Conservation (phyloP, 2,329 filamentous ascomycete species). For the Neoscytalidium dimidiatum region DNA sequence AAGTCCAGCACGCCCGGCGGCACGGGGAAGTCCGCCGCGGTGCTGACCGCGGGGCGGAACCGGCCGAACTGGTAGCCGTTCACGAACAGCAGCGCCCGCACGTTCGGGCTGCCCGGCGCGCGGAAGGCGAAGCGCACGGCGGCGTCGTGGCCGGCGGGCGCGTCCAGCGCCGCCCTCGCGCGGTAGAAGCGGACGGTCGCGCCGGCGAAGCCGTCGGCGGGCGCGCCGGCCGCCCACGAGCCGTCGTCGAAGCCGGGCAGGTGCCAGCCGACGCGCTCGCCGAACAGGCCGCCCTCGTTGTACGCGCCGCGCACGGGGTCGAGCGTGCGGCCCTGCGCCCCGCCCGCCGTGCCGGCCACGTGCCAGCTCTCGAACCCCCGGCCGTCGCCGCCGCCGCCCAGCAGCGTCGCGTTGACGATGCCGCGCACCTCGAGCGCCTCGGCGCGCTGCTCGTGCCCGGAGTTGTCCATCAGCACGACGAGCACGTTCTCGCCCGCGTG, state of each 20-base stretch:
- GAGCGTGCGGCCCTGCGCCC: constrained; percentile 55
- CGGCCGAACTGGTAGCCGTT: constrained; percentile 67
- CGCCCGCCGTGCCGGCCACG: constrained; percentile 50
- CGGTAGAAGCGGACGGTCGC: constrained; percentile 60
- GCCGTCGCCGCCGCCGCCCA: constrained; percentile 23
- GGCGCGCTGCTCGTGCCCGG: constrained; percentile 58
- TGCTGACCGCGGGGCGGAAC: constrained; percentile 61
- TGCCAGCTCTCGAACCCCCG: constrained; percentile 49
- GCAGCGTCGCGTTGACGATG: constrained; percentile 55
- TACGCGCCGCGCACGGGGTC: constrained; percentile 58
- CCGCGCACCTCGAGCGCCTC: constrained; percentile 53
- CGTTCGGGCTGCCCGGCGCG: constrained; percentile 45
- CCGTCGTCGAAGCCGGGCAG: constrained; percentile 57
- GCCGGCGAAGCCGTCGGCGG: constrained; percentile 45
- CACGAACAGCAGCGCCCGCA: constrained; percentile 60
- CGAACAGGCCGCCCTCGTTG: constrained; percentile 61
- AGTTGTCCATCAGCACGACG: constrained; percentile 60
- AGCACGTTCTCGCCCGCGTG: constrained; percentile 49
- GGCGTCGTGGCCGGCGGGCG: constrained; percentile 56
- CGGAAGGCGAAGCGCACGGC: constrained; percentile 58
- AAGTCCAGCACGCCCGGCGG: constrained; percentile 62
- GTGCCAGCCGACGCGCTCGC: constrained; percentile 61
- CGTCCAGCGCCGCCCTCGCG: constrained; percentile 51
- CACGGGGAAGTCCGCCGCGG: constrained; percentile 62
- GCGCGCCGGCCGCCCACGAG: constrained; percentile 42